phyloP scores from a whole-genome alignment of 345 rosid genomes.

The Raphanus raphanistrum region DNA sequence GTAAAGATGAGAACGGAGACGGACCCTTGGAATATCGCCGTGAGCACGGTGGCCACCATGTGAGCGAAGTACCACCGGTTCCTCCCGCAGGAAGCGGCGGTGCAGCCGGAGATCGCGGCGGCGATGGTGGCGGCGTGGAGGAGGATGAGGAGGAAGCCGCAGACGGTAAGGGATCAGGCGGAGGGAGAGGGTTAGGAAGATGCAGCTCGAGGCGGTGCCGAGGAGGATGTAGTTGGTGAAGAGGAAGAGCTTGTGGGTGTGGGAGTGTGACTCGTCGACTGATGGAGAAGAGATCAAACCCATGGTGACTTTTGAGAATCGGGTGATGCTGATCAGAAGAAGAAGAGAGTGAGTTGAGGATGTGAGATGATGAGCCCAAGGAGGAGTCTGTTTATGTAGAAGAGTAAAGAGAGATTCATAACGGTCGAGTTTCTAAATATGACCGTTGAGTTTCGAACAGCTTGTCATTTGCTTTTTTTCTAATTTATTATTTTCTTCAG shows the following conservation, averaged over 20 bases:
- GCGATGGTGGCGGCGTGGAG: constrained; percentile 51
- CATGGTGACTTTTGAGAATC: constrained; percentile 16
- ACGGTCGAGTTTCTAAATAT: constrained; percentile 33
- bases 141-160: constrained; percentile 50
- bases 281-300: constrained; percentile 38
- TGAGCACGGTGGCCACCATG: constrained; percentile 88
- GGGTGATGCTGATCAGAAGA: not conserved
- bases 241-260: constrained; percentile 73
- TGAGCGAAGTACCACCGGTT: constrained; percentile 77
- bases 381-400: constrained; percentile 29
- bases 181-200: constrained; percentile 86
- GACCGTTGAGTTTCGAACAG: constrained; percentile 42
- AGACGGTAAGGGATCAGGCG: constrained; percentile 76
- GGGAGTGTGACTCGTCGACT: constrained; percentile 43
- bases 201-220: constrained; percentile 85
- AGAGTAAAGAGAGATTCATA: not conserved
- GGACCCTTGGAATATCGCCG: constrained; percentile 92
- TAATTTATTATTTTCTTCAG: not conserved
- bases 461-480: not conserved
- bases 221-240: constrained; percentile 85
- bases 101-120: constrained; percentile 77
- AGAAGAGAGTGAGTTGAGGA: constrained; percentile 12
- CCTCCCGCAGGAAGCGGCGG: constrained; percentile 58
- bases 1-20: constrained; percentile 76
- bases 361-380: not conserved